Percentiles rank a stretch among this genome's conserved stretches.
These are phyloP conservation scores for Nidula niveotomentosa DNA, from an alignment of 1,284 basidiomycete species.

Conservation along the genomic window DNA sequence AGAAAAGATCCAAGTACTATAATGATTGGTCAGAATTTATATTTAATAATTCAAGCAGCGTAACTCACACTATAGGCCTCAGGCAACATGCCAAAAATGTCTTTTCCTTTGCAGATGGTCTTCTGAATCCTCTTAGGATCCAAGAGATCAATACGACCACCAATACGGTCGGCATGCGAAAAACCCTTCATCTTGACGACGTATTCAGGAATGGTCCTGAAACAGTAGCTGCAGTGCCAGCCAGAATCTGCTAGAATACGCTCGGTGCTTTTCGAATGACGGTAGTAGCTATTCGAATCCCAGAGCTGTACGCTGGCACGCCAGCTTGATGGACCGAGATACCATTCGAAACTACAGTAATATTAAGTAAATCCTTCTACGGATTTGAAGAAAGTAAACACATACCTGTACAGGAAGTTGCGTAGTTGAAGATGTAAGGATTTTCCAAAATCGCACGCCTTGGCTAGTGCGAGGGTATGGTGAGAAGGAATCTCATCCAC, in stretches of 20 bases:
- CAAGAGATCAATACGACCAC: constrained; percentile 50
- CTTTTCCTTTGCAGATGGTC: constrained; percentile 59
- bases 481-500: constrained; percentile 67
- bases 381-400: not conserved
- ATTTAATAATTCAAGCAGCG: constrained; percentile 10
- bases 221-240: constrained; percentile 67
- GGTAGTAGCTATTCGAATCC: constrained; percentile 40
- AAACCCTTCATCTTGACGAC: constrained; percentile 64
- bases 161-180: constrained; percentile 67
- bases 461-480: constrained; percentile 56
- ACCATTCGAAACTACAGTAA: constrained; percentile 52
- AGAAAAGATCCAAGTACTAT: constrained; percentile 51
- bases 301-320: constrained; percentile 54
- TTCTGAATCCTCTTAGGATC: constrained; percentile 54
- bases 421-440: constrained; percentile 65
- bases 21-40: constrained; percentile 4
- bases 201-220: constrained; percentile 59
- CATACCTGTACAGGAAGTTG: constrained; percentile 62
- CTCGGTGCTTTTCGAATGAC: constrained; percentile 56
- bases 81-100: constrained; percentile 68
- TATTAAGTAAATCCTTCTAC: not conserved
- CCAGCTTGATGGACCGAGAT: constrained; percentile 53
- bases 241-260: constrained; percentile 59
- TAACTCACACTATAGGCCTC: constrained; percentile 54
- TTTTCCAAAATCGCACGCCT: constrained; percentile 54